Evolutionary conservation across 2,329 filamentous ascomycete genomes (phyloP).

Genomic region (Ophiostoma himal-ulmi): DNA sequence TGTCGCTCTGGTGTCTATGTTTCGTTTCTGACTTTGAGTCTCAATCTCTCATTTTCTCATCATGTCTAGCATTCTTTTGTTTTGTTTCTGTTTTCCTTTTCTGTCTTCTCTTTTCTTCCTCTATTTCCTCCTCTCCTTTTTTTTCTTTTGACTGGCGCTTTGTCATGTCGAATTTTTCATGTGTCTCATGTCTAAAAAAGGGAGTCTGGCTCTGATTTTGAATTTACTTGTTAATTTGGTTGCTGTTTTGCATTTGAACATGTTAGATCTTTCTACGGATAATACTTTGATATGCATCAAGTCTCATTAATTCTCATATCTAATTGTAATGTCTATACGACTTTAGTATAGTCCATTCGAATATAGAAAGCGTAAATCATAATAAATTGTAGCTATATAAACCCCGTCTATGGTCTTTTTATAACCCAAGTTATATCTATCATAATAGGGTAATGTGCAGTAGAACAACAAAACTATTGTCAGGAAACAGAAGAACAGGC

Average conservation of each 20-base stretch:
- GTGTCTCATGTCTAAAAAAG: constrained; percentile 1
- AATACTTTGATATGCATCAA: too few species aligned
- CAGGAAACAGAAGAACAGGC: neutral
- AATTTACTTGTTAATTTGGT: neutral
- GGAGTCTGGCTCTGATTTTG: neutral
- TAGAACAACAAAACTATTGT: neutral
- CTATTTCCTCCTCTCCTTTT: neutral
- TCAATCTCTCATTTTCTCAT: too few species aligned
- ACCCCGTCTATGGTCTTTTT: neutral
- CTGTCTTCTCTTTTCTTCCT: neutral
- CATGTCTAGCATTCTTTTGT: neutral
- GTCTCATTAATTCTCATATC: neutral
- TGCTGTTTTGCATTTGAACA: neutral
- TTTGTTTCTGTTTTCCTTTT: neutral
- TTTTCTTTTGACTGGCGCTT: neutral
- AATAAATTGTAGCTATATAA: neutral
- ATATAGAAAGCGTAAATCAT: neutral
- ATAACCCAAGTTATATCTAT: neutral
- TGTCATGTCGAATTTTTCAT: neutral
- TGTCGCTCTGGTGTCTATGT: too few species aligned
- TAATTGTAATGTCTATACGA: too few species aligned
- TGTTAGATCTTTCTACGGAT: neutral
- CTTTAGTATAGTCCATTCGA: too few species aligned
- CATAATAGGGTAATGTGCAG: neutral
- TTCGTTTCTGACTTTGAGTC: too few species aligned